These are phyloP conservation scores for Pythium periplocum DNA, from an alignment of 352 stramenopile genomes.

Conservation along the genomic window DNA sequence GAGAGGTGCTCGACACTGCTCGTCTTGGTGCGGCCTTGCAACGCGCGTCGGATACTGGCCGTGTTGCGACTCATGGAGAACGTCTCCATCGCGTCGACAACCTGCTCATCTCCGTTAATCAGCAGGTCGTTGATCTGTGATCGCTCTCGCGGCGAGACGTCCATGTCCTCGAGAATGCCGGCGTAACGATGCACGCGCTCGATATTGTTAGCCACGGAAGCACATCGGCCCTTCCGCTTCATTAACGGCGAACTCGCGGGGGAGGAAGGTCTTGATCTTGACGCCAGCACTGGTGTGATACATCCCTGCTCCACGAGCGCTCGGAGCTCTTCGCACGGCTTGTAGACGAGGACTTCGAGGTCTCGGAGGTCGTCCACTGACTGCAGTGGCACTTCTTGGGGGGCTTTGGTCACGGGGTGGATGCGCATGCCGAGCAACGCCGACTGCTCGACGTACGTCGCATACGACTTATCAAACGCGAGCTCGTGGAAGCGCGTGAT, in stretches of 20 bases:
- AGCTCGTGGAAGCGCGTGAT: conserved; percentile 66
- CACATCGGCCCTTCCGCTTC: conserved; percentile 66
- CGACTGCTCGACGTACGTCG: conserved; percentile 43
- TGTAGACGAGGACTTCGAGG: conserved; percentile 62
- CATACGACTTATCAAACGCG: conserved; percentile 69
- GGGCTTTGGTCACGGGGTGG: conserved; percentile 6
- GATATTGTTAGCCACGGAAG: conserved; percentile 63
- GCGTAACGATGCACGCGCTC: conserved; percentile 67
- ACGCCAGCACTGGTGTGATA: conserved; percentile 48
- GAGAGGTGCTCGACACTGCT: conserved; percentile 16
- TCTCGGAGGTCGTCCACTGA: conserved; percentile 43
- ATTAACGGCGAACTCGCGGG: conserved; percentile 41
- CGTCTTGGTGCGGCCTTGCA: conserved; percentile 30
- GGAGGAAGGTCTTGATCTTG: conserved; percentile 8
- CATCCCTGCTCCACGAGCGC: conserved; percentile 67
- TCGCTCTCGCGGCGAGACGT: conserved; percentile 55
- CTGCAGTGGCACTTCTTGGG: conserved; percentile 37
- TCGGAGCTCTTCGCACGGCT: conserved; percentile 65
- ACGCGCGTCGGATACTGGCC: conserved; percentile 37
- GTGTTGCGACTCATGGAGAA: conserved; percentile 56
- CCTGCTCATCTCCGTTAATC: conserved; percentile 63
- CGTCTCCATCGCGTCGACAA: conserved; percentile 77
- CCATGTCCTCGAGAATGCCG: conserved; percentile 58
- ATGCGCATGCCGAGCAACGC: conserved; percentile 39
- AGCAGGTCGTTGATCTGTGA: conserved; percentile 67